Percentiles rank a stretch among this genome's conserved stretches.
Evolutionary conservation across 2,329 filamentous ascomycete genomes (phyloP).

Genomic region (Pseudopyrenochaeta lycopersici): DNA sequence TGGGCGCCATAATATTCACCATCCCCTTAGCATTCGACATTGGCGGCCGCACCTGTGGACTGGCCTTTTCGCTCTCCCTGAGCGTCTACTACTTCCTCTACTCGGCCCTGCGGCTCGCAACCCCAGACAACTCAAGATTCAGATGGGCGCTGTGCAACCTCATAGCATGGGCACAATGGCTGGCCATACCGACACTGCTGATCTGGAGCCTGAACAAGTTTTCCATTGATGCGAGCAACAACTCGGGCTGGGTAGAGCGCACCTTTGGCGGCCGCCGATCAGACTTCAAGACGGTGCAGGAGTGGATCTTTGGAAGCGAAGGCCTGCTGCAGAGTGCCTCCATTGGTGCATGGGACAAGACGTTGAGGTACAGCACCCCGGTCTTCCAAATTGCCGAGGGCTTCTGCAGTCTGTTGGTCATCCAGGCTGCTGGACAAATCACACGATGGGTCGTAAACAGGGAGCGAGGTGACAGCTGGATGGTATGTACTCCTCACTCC

Average conservation of each 20-base stretch:
- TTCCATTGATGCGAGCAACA: constrained; percentile 82
- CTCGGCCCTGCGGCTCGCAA: constrained; percentile 80
- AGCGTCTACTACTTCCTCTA: constrained; percentile 92
- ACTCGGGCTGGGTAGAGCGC: constrained; percentile 78
- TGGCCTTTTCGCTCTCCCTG: constrained; percentile 90
- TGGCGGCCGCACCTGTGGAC: constrained; percentile 89
- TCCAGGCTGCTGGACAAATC: constrained; percentile 93
- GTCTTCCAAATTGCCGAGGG: constrained; percentile 95
- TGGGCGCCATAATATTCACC: constrained; percentile 91
- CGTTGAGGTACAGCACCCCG: constrained; percentile 88
- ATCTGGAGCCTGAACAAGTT: constrained; percentile 98
- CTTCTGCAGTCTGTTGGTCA: constrained; percentile 95
- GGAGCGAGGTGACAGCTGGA: constrained; percentile 94
- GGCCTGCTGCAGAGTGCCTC: constrained; percentile 82
- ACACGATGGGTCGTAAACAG: constrained; percentile 94
- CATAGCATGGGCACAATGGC: constrained; percentile 81
- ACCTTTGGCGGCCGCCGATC: constrained; percentile 75
- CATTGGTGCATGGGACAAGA: constrained; percentile 87
- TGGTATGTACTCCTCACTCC: constrained; percentile 67
- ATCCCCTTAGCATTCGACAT: constrained; percentile 98
- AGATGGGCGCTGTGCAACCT: constrained; percentile 75
- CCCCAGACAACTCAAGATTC: constrained; percentile 79
- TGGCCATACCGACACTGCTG: constrained; percentile 83
- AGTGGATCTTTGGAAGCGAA: constrained; percentile 89
- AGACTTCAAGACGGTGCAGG: constrained; percentile 71